Percentiles rank a stretch among this genome's conserved stretches.
These are phyloP conservation scores for Heterobasidion occidentale DNA, from an alignment of 1,284 basidiomycete genomes.

Conservation along the genomic window DNA sequence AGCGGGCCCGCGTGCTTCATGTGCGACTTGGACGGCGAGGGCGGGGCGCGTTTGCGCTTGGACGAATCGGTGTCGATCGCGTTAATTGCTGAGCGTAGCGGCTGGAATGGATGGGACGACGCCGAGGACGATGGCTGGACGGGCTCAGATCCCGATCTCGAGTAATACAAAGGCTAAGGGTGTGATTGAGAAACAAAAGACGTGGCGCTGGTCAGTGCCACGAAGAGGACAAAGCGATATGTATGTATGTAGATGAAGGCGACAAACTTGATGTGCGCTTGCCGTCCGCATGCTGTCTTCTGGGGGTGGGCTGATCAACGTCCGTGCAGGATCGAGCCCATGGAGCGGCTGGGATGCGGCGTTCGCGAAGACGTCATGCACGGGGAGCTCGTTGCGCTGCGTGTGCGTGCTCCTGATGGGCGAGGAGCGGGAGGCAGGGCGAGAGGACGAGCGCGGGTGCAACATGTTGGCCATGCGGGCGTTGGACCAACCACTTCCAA, in stretches of 20 bases:
- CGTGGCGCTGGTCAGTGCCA: neutral
- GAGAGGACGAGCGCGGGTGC: slow-evolving; percentile 5
- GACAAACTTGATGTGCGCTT: slow-evolving; percentile 13
- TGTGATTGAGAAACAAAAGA: neutral
- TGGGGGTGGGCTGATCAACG: slow-evolving; percentile 39
- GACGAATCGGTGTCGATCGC: neutral
- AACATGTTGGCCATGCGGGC: neutral
- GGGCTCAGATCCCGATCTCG: slow-evolving; percentile 11
- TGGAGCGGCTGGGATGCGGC: slow-evolving; percentile 19
- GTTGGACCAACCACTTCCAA: neutral
- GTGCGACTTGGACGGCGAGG: neutral
- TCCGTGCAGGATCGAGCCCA: slow-evolving; percentile 18
- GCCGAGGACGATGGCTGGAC: slow-evolving; percentile 10
- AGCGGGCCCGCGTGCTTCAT: neutral
- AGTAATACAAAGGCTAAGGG: neutral
- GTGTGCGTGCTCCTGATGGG: neutral
- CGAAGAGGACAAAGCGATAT: neutral
- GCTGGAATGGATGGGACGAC: slow-evolving; percentile 4
- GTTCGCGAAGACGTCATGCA: slow-evolving; percentile 7
- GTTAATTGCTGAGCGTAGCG: neutral
- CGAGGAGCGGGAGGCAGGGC: slow-evolving; percentile 14
- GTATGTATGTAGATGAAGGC: neutral
- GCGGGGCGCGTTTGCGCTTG: neutral
- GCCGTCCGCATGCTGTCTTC: slow-evolving; percentile 27
- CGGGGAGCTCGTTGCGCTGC: neutral